These are phyloP conservation scores for Dictyostelium brefeldianum DNA, from an alignment of 78 protist species.

Conservation along the genomic window DNA sequence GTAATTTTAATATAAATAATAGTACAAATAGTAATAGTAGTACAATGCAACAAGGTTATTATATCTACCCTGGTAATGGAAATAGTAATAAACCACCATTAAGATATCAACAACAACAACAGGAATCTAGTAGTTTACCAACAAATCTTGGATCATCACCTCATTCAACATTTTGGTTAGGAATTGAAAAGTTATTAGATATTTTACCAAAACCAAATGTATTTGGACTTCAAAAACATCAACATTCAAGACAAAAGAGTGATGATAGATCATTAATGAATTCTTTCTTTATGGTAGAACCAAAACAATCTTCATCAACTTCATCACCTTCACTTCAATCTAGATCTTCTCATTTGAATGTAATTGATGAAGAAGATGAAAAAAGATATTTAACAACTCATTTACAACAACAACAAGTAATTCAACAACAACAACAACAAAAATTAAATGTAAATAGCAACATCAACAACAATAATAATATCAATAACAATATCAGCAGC, in stretches of 20 bases:
- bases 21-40: neutral
- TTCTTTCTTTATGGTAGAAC: conserved; percentile 47
- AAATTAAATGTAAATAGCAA: neutral
- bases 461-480: neutral
- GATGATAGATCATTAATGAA: conserved; percentile 34
- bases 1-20: neutral
- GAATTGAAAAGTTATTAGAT: conserved; percentile 65
- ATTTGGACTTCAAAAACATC: conserved; percentile 22
- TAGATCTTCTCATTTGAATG: neutral
- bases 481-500: neutral
- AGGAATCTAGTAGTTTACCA: conserved; percentile 2
- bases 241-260: neutral
- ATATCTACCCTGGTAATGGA: neutral
- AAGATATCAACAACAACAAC: conserved; percentile 8
- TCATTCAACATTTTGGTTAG: conserved; percentile 47
- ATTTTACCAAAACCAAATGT: conserved; percentile 74
- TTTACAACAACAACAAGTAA: neutral
- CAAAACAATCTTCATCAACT: neutral
- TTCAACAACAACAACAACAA: neutral
- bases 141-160: conserved; percentile 1
- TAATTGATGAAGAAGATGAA: conserved; percentile 12
- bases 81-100: neutral
- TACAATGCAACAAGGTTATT: neutral
- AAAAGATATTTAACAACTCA: too few relatives aligned
- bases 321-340: neutral